These are phyloP conservation scores for Nymphaea thermarum DNA, from an alignment of 164 flowering plant species.

Conservation along the genomic window DNA sequence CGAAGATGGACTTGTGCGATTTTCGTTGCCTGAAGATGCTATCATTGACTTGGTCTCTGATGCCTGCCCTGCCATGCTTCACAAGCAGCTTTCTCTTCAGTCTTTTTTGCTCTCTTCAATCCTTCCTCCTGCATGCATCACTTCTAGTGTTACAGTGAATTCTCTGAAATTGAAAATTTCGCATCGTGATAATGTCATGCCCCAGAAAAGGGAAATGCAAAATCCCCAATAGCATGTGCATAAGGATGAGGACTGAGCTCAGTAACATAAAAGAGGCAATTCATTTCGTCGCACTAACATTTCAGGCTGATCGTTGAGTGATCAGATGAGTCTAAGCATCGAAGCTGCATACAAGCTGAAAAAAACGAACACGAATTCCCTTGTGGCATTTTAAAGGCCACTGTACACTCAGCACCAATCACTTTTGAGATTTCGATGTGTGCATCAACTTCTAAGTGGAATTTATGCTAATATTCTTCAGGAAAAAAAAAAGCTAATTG, in stretches of 20 bases:
- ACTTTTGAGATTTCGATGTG: no score
- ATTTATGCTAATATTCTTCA: no score
- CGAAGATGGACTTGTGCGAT: slow-evolving; percentile 1
- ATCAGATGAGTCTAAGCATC: no score
- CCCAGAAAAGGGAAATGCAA: not conserved
- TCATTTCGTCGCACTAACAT: not conserved
- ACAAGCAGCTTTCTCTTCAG: slow-evolving; percentile 23
- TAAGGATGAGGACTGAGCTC: not conserved
- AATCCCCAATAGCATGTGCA: not conserved
- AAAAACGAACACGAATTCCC: no score
- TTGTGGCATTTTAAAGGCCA: no score
- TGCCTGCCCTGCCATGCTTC: slow-evolving; percentile 19
- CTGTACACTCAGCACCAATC: no score
- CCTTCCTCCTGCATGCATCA: slow-evolving; percentile 53
- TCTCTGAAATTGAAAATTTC: not conserved
- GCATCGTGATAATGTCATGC: not conserved
- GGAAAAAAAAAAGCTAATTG: no score
- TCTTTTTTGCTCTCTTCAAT: slow-evolving; percentile 44
- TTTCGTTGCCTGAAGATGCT: slow-evolving; percentile 3
- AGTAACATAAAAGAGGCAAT: no score
- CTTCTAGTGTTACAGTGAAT: not conserved
- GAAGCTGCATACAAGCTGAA: no score
- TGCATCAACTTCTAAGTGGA: no score
- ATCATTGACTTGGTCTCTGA: slow-evolving; percentile 5
- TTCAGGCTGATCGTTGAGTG: not conserved